Conservation (phyloP, 2,329 filamentous ascomycete genomes). For the Ascochyta rabiei region DNA sequence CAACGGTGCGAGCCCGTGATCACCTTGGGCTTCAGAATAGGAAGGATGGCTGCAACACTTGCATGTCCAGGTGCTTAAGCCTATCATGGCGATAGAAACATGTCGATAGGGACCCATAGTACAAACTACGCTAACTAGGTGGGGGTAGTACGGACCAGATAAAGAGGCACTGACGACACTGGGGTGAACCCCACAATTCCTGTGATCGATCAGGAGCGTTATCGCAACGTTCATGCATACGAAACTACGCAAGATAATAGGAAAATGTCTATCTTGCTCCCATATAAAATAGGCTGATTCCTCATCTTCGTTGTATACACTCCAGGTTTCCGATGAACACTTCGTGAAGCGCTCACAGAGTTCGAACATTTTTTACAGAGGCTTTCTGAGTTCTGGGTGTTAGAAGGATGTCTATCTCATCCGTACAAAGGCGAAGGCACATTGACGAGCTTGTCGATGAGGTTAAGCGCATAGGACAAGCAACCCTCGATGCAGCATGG, state of each 20-base stretch:
- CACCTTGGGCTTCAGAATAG: neutral
- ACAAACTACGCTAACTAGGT: conserved; percentile 22
- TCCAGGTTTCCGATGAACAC: neutral
- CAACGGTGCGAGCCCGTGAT: neutral
- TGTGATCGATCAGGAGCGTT: conserved; percentile 6
- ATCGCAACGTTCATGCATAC: conserved; percentile 17
- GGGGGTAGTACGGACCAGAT: conserved; percentile 27
- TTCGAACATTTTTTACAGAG: neutral
- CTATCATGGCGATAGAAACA: conserved; percentile 11
- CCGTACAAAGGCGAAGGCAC: neutral
- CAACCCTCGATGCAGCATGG: neutral
- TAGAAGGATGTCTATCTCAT: neutral
- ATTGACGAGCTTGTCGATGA: neutral
- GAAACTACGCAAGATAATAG: neutral
- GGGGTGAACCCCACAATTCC: conserved; percentile 24
- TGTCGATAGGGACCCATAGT: conserved; percentile 12
- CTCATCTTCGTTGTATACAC: neutral
- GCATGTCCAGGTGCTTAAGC: conserved; percentile 1
- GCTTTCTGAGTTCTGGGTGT: neutral
- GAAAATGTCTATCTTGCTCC: neutral
- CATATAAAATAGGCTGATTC: neutral
- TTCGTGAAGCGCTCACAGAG: neutral
- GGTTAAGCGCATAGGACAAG: neutral
- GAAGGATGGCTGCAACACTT: conserved; percentile 7
- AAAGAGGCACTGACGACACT: conserved; percentile 23